Base-by-base conservation (phyloP, 2,329 filamentous ascomycete genomes). In the Trichoderma sp. region DNA sequence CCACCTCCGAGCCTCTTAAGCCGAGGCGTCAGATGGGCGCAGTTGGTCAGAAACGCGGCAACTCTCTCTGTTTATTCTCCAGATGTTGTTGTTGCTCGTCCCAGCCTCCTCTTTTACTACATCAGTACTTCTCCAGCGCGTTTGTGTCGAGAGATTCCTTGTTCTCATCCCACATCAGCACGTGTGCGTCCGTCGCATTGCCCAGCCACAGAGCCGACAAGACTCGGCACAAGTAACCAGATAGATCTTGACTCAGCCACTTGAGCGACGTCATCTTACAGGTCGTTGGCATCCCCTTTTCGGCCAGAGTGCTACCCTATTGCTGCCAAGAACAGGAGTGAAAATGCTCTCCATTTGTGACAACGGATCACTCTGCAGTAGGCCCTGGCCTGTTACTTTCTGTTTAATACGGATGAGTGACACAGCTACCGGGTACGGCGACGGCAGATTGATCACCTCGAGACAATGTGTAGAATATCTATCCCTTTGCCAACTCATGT, bases 191-290 rank as follows among this genome's bases (percentile, higher is more conserved):
- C 11, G 47, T 14, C 47, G n/a, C 47, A 24, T 53, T 53, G 47
- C 47, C 47, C 47, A 53, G 47, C 47, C 47, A 53, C 47, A 53
- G 47, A 24, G 21, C n/a, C n/a, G 9, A 53, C 24, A 30, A 21
- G 30, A 60, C 53, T 36, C 65, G 32, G 56, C 34, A 30, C 15
- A 47, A 68, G 34, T 21, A 28, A 12, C 26, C 56, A 61, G n/a
- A 58, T 70, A 39, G 24, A 62, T 62, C 57, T 62, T 57, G 57
- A 58, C 67, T 70, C 67, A 70, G 67, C 67, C 67, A 70, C 67
- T 39, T n/a, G 30, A 39, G 39, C 67, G 67, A 70, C 67, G 67
- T 70, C 67, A 70, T 70, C 67, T 70, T 36, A 70, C 67, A 34
- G 39, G 28, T 3, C 3, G 12, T 15, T 28, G 21, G 43, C 6